Conservation (phyloP, 2,329 filamentous ascomycete species). For the Didymella pomorum region DNA sequence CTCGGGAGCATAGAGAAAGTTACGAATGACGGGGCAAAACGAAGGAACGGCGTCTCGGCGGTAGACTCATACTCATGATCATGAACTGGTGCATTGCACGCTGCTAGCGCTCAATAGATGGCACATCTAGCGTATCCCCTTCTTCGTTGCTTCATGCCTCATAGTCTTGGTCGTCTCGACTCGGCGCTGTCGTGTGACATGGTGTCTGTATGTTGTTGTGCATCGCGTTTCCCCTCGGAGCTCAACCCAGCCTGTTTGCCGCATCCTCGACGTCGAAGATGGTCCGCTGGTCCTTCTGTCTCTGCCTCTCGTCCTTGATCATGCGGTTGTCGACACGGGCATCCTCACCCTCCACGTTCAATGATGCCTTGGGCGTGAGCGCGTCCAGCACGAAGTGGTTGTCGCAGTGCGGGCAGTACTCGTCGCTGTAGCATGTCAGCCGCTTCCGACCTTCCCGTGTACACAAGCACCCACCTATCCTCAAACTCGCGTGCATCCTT, state of each 20-base stretch:
- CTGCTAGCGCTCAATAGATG: slow-evolving; percentile 36
- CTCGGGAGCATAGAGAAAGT: slow-evolving; percentile 35
- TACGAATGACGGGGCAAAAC: slow-evolving; percentile 36
- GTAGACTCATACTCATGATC: slow-evolving; percentile 34
- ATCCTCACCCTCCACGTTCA: slow-evolving; percentile 92
- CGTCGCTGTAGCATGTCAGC: slow-evolving; percentile 67
- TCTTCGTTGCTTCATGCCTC: not conserved
- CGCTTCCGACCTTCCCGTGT: not conserved
- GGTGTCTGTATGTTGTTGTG: slow-evolving; percentile 1
- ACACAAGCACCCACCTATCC: slow-evolving; percentile 60
- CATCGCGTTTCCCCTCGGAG: not conserved
- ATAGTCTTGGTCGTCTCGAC: not conserved
- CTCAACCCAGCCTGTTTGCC: slow-evolving; percentile 77
- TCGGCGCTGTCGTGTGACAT: not conserved
- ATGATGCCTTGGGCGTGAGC: slow-evolving; percentile 77
- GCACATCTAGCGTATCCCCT: slow-evolving; percentile 36
- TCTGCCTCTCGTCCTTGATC: slow-evolving; percentile 87
- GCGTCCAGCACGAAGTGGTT: slow-evolving; percentile 98
- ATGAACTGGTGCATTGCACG: slow-evolving; percentile 37
- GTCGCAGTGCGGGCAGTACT: slow-evolving; percentile 98
- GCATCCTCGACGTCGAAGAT: slow-evolving; percentile 81
- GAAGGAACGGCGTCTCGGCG: slow-evolving; percentile 43
- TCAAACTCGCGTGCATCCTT: slow-evolving; percentile 94
- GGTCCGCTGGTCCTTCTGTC: slow-evolving; percentile 65
- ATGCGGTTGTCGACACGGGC: slow-evolving; percentile 80